Evolutionary conservation across 2,329 filamentous ascomycete genomes (phyloP).

Genomic region (Aspergillus phoenicis): DNA sequence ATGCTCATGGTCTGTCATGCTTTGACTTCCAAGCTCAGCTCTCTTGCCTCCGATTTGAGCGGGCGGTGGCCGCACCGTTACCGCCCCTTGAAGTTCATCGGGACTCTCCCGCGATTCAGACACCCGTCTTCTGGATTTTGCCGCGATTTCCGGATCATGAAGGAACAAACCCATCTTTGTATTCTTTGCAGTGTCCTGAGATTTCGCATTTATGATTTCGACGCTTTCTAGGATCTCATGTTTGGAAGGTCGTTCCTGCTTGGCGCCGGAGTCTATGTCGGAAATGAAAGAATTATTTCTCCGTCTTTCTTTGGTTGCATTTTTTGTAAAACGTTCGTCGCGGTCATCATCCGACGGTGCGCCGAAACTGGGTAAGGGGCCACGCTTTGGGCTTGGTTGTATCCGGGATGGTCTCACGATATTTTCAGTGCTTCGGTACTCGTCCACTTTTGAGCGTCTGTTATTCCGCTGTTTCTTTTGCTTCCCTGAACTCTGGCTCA

Average conservation of each 20-base stretch:
- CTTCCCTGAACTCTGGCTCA: slow-evolving; percentile 22
- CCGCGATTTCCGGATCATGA: neutral
- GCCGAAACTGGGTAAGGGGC: neutral
- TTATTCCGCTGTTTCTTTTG: slow-evolving; percentile 4
- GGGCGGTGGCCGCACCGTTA: slow-evolving; percentile 30
- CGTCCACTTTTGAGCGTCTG: slow-evolving; percentile 11
- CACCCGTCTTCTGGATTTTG: neutral
- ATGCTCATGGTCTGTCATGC: slow-evolving; percentile 13
- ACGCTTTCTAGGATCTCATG: slow-evolving; percentile 19
- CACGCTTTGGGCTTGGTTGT: slow-evolving; percentile 8
- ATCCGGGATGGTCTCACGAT: slow-evolving; percentile 12
- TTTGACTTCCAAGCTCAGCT: slow-evolving; percentile 6
- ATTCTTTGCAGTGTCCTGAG: neutral
- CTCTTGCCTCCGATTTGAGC: slow-evolving; percentile 13
- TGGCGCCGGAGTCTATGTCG: neutral
- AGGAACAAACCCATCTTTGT: neutral
- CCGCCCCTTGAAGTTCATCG: slow-evolving; percentile 44
- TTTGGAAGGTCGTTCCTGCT: slow-evolving; percentile 3
- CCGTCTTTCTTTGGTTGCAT: slow-evolving; percentile 30
- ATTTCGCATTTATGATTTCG: slow-evolving; percentile 16
- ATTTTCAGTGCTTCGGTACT: slow-evolving; percentile 28
- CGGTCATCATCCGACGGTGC: slow-evolving; percentile 14
- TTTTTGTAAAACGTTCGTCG: slow-evolving; percentile 30
- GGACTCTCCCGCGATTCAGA: slow-evolving; percentile 37
- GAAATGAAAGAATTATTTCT: slow-evolving; percentile 4